Evolutionary conservation across 1,284 basidiomycete species (phyloP).

Genomic region (Xerocomus nothofagi): DNA sequence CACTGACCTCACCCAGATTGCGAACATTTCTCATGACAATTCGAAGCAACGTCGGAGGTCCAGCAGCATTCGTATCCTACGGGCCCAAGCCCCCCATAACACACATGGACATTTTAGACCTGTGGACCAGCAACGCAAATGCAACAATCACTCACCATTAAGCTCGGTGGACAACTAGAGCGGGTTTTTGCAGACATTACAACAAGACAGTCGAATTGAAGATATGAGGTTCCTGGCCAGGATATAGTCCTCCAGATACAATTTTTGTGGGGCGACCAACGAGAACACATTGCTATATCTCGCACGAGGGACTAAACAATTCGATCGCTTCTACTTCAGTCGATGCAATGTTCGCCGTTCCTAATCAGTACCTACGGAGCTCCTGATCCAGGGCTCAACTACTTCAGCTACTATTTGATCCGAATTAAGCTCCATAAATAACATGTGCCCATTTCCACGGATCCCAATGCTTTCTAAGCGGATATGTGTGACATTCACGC

Average conservation of each 20-base stretch:
- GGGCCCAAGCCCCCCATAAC: neutral
- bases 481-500: slow-evolving; percentile 44
- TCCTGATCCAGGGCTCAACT: slow-evolving; percentile 40
- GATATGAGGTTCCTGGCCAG: neutral
- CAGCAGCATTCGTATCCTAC: neutral
- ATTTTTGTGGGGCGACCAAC: too few species aligned
- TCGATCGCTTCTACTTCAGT: neutral
- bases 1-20: neutral
- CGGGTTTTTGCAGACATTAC: neutral
- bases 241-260: neutral
- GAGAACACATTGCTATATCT: neutral
- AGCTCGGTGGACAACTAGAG: neutral
- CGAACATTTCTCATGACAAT: neutral
- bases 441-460: slow-evolving; percentile 47
- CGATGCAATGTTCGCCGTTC: neutral
- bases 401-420: slow-evolving; percentile 42
- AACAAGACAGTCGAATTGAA: neutral
- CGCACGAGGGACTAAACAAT: neutral
- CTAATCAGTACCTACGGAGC: neutral
- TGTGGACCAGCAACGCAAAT: neutral
- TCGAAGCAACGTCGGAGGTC: neutral
- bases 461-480: slow-evolving; percentile 44
- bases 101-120: neutral
- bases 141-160: neutral
- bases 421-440: slow-evolving; percentile 53